Conservation (phyloP, 1,139 yeast species). For the Meyerozyma elateridarum region DNA sequence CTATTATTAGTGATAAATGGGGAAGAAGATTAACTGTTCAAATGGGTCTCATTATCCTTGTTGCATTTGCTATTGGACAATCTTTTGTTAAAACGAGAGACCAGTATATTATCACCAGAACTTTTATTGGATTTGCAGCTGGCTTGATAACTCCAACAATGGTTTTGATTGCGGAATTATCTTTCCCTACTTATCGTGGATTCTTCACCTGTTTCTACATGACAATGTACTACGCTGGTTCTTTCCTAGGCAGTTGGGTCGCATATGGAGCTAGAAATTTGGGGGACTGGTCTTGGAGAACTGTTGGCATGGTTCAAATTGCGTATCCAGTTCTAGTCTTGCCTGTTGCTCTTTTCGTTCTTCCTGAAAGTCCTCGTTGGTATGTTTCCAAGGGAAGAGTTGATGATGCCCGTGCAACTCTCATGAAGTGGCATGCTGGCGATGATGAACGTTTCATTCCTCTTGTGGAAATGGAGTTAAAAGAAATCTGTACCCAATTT, state of each 20-base stretch:
- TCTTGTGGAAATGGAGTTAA: constrained; percentile 4
- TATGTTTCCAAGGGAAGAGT: no score
- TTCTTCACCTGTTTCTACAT: no score
- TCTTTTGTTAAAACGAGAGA: constrained; percentile 21
- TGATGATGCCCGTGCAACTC: no score
- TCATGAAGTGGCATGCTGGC: constrained; percentile 5
- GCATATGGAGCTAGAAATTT: no score
- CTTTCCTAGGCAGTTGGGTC: no score
- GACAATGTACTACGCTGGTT: constrained; percentile 3
- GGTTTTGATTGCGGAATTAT: constrained; percentile 33
- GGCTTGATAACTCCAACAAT: constrained; percentile 30
- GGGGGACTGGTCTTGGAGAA: constrained; percentile 5
- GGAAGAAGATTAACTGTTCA: constrained; percentile 45
- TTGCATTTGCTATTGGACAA: constrained; percentile 39
- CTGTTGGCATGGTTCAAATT: constrained; percentile 2
- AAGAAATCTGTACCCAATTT: constrained; percentile 5
- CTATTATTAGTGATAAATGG: constrained; percentile 33
- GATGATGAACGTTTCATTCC: constrained; percentile 2
- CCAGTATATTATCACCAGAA: constrained; percentile 27
- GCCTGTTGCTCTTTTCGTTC: not conserved
- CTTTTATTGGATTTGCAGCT: constrained; percentile 31
- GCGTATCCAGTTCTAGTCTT: not conserved
- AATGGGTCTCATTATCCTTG: constrained; percentile 33
- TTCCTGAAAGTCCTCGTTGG: no score
- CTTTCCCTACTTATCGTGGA: constrained; percentile 26